Percentiles rank a stretch among this genome's conserved stretches.
Conservation (phyloP, 805 yeast genomes). For the Saturnispora hagleri region DNA sequence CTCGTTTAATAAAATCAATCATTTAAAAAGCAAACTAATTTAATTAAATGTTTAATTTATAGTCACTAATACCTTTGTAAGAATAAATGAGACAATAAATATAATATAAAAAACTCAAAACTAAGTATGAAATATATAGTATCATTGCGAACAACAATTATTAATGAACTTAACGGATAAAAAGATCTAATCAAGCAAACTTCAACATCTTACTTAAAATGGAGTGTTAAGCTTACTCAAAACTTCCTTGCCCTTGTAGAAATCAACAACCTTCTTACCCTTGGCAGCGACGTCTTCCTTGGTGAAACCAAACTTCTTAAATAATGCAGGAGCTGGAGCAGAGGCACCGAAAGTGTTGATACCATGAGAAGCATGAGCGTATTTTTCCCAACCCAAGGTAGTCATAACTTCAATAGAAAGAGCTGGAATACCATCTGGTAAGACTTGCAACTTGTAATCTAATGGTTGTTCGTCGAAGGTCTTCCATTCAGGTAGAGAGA, state of each 20-base stretch:
- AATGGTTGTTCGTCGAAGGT: slow-evolving; percentile 78
- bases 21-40: background rate
- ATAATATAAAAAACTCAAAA: background rate
- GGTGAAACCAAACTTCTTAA: slow-evolving; percentile 81
- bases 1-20: background rate
- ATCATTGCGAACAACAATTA: background rate
- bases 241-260: slow-evolving; percentile 69
- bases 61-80: background rate
- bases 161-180: background rate
- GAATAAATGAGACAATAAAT: background rate
- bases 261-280: slow-evolving; percentile 69
- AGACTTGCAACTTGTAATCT: slow-evolving; percentile 74
- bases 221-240: slow-evolving; percentile 75
- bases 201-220: slow-evolving; percentile 34
- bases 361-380: slow-evolving; percentile 95
- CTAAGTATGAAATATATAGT: background rate
- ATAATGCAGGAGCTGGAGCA: slow-evolving; percentile 77
- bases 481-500: slow-evolving; percentile 86
- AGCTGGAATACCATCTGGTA: slow-evolving; percentile 93
- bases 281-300: slow-evolving; percentile 87
- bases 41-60: background rate
- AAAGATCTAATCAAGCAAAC: background rate
- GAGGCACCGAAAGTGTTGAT: slow-evolving; percentile 95
- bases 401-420: slow-evolving; percentile 90
- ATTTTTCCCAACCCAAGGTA: slow-evolving; percentile 87